phyloP scores from a whole-genome alignment of 1,284 basidiomycete genomes.

The Cryptococcus sp. region DNA sequence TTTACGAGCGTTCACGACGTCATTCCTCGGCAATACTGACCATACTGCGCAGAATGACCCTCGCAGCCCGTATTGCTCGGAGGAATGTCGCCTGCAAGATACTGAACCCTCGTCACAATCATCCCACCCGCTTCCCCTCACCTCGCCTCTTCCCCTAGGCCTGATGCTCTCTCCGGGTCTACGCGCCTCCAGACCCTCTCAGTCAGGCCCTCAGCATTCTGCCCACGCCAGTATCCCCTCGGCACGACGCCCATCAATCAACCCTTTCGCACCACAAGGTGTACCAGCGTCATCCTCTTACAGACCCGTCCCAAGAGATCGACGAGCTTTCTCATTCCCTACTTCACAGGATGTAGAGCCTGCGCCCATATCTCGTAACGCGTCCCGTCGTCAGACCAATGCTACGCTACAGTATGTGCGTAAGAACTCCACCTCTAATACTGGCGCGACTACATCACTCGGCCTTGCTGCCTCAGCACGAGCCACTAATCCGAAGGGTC shows the following conservation, averaged over 20 bases:
- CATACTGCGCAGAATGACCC: conserved; percentile 32
- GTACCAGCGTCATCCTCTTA: not conserved
- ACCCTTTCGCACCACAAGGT: conserved; percentile 8
- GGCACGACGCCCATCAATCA: conserved; percentile 9
- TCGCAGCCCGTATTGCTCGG: conserved; percentile 44
- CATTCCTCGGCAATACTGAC: not conserved
- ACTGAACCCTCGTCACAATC: conserved; percentile 12
- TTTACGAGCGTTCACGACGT: not conserved
- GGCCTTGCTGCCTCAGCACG: not conserved
- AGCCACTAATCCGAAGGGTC: conserved; percentile 4
- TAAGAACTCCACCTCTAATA: conserved; percentile 19
- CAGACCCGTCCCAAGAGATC: conserved; percentile 25
- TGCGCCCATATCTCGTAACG: conserved; percentile 6
- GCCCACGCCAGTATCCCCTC: conserved; percentile 5
- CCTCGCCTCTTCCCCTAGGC: conserved; percentile 28
- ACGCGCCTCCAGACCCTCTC: not conserved
- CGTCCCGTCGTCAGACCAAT: conserved; percentile 14
- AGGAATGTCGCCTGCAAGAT: conserved; percentile 38
- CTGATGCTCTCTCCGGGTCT: conserved; percentile 17
- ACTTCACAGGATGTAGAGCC: conserved; percentile 25
- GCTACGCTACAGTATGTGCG: conserved; percentile 33
- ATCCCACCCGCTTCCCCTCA: conserved; percentile 19
- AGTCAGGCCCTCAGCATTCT: too few species aligned
- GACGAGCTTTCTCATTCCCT: conserved; percentile 49
- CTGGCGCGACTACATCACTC: conserved; percentile 1